Base-by-base conservation (phyloP, 148 eudicot genomes). In the Camellia lanceoleosa region DNA sequence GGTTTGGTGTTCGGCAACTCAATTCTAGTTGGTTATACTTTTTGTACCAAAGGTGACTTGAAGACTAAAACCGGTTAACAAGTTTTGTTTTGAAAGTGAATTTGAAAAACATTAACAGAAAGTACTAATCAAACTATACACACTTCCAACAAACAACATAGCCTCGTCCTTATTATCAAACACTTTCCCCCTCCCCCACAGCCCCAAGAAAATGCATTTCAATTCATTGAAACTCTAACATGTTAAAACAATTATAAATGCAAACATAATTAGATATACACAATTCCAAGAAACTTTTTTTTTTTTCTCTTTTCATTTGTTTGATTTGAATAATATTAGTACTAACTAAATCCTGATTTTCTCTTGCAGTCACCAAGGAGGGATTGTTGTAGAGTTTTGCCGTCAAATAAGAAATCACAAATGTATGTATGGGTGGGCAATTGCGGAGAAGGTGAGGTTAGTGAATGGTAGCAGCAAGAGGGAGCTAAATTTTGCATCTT, bases 371-470 rank as follows among this genome's bases (percentile, higher is more conserved):
- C 88, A 65, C 88, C 88, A 56, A 81, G 88, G 61, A 83, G 84
- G 62, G 88, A 86, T 72, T 86, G 88, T 67, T 86, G 88, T 72
- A 84, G 86, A 83, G 68, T 86, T 68, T 52, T 81, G 83, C 88
- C 82, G 63, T 70, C 86, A 59, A 79, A 58, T n/a, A 81, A 62
- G 43, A 79, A 41, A 2, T 78, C 90, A 76, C 77, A 67, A 51
- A 71, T 89, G 85, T 78, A 83, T 30, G 59, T 91, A 81, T 83
- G 86, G 88, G 90, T 91, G 71, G 88, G 88, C 13, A 83, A 76
- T 41, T 91, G 94, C 80, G 78, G 82, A 75, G 56, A 73, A 59
- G 89, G 86, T 23, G 94, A 89, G 80, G 52, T 89, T 30, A 85
- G 86, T 78, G 90, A 85, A 83, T 79, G 85, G 68, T 86, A 86